Conservation (phyloP, 352 stramenopile genomes). For the Pythium phragmiticola region DNA sequence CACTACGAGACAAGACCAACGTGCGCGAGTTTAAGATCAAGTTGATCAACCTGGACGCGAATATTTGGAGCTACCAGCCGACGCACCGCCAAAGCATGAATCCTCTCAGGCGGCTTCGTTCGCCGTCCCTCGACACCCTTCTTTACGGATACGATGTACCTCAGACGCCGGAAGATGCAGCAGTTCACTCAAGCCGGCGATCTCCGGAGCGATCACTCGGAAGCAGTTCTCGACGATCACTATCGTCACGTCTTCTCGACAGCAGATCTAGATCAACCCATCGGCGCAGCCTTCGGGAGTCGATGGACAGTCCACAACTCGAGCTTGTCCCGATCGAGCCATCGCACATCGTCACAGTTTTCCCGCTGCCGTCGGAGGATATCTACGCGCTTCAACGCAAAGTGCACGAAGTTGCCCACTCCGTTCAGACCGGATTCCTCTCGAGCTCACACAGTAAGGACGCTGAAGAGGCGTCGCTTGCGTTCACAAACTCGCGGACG, state of each 20-base stretch:
- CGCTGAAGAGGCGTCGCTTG: conserved; percentile 52
- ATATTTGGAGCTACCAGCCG: conserved; percentile 65
- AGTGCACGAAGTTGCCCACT: conserved; percentile 71
- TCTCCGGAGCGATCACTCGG: conserved; percentile 3
- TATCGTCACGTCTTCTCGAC: not conserved
- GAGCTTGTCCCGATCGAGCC: conserved; percentile 60
- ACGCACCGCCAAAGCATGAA: conserved; percentile 7
- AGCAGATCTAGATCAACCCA: not conserved
- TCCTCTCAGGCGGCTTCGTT: conserved; percentile 13
- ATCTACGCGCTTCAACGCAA: conserved; percentile 67
- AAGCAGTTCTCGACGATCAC: conserved; percentile 4
- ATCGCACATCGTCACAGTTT: conserved; percentile 63
- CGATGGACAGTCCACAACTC: conserved; percentile 7
- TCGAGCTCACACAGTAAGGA: conserved; percentile 53
- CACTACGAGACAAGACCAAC: conserved; percentile 53
- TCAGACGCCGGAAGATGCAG: conserved; percentile 4
- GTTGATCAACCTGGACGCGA: conserved; percentile 66
- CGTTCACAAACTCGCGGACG: conserved; percentile 69
- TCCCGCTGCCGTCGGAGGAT: conserved; percentile 68
- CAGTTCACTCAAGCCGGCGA: not conserved
- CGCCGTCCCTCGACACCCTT: conserved; percentile 14
- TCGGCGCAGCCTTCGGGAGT: conserved; percentile 14
- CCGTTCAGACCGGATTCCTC: conserved; percentile 68
- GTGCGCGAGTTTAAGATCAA: conserved; percentile 70
- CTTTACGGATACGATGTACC: not conserved